Percentiles rank a stretch among this genome's conserved stretches.
These are phyloP conservation scores for Neoboletus subvelutipes DNA, from an alignment of 768 basidiomycete genomes.

Conservation along the genomic window DNA sequence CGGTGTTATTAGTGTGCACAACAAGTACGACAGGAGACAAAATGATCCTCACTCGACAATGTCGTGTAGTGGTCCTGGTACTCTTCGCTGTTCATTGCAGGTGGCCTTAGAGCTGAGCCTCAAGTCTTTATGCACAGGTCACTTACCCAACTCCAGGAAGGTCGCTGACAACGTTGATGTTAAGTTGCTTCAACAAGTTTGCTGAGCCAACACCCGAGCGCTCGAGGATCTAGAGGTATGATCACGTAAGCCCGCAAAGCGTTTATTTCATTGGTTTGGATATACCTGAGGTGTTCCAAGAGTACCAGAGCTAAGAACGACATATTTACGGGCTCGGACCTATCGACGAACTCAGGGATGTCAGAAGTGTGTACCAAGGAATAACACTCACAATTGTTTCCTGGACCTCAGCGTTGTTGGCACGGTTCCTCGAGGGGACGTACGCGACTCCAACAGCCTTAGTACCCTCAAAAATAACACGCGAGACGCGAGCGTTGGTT, in stretches of 20 bases:
- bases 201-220: conserved; percentile 66
- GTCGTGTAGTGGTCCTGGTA: conserved; percentile 79
- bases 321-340: conserved; percentile 61
- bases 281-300: conserved; percentile 60
- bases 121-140: not conserved
- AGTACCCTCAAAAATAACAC: conserved; percentile 70
- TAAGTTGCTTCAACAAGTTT: conserved; percentile 52
- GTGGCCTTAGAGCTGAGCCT: not conserved
- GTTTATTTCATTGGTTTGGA: not conserved
- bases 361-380: not conserved
- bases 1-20: not conserved
- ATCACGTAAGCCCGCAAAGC: not conserved
- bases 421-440: conserved; percentile 61
- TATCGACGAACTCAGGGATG: conserved; percentile 7
- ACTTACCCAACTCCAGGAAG: conserved; percentile 68
- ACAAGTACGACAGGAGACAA: not conserved
- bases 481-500: conserved; percentile 62
- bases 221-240: conserved; percentile 54
- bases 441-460: conserved; percentile 74
- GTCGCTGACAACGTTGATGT: conserved; percentile 64
- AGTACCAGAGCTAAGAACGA: conserved; percentile 65
- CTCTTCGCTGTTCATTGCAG: conserved; percentile 46
- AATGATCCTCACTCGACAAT: conserved; percentile 46
- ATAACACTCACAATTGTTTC: conserved; percentile 52
- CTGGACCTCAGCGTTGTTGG: conserved; percentile 45